Evolutionary conservation across 2,329 filamentous ascomycete genomes (phyloP), one percentile per base, ranked within the genome.

Genomic region (Aspergillus bombycis): DNA sequence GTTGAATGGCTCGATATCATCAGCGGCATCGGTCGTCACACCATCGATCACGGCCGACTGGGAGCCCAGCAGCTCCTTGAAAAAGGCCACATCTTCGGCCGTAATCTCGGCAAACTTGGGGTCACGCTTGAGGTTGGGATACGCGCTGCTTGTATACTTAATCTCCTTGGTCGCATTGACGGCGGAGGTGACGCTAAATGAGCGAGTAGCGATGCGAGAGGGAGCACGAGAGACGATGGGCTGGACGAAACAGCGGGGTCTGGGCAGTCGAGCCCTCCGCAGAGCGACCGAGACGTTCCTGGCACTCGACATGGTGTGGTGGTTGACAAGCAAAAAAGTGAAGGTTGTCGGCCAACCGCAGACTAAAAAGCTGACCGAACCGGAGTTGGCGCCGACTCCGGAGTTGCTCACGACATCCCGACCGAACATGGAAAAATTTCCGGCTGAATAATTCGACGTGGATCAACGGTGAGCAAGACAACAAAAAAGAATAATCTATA

Each of bases 1-100:
- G 80, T 99, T 99, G 85, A 93, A 99, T 9, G 91, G 87, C 76
- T 95, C 92, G 68, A 98, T 85, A 75, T 98, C 95, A 71, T 92
- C 91, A 2, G 84, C 81, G 16, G 88, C 88, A 78, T 94, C 88
- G 69, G 87, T 79, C 4, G 88, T 92, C 60, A 97, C 85, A 57
- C 92, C 92, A 75, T 97, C 94, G 65, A 98, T 87, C 58, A 97
- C 84, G 2, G 93, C 93, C 41, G 91, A 91, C 41, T 90, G 88
- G 56, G 86, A 85, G 61, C 93, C 92, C 38, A 99, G 85, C n/a
- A 97, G 80, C 23, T 88, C 82, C 76, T 90, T 89, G 84, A 99
- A 97, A 80, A 87, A 89, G 56, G 88, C 83, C 60, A 98, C 91
- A 83, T 99, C 91, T 45, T 94, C 90, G 52, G 83, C 78, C 3